Conservation (phyloP, 1,284 basidiomycete species). For the Fomitiporia mediterranea region DNA sequence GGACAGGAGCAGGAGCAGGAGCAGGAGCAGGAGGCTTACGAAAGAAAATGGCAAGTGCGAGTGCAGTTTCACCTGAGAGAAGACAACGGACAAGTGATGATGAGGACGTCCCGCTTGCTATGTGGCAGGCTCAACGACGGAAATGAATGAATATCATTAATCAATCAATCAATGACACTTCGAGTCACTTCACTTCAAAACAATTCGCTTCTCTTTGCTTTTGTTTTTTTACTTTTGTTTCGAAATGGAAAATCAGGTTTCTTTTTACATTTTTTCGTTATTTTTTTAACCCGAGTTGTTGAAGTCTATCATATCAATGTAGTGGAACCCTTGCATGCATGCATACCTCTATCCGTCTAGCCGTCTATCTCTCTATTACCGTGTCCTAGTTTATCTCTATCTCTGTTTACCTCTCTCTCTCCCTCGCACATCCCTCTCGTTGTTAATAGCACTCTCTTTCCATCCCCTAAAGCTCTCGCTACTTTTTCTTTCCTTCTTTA, state of each 20-base stretch:
- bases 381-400: no score
- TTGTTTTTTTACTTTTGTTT: not conserved
- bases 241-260: not conserved
- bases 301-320: not conserved
- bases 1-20: no score
- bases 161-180: no score
- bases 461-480: not conserved
- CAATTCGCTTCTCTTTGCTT: slow-evolving; percentile 1
- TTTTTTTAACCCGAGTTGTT: not conserved
- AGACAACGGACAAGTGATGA: slow-evolving; percentile 47
- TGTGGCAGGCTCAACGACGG: slow-evolving; percentile 69
- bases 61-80: slow-evolving; percentile 43
- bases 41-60: slow-evolving; percentile 62
- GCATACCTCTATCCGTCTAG: no score
- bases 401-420: not conserved
- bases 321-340: not conserved
- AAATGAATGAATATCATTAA: slow-evolving; percentile 10
- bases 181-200: no score
- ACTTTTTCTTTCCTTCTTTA: not conserved
- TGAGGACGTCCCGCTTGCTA: slow-evolving; percentile 70
- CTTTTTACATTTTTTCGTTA: not conserved
- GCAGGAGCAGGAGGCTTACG: slow-evolving; percentile 41
- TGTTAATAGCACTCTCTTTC: not conserved
- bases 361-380: no score
- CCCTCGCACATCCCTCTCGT: not conserved